Base-by-base conservation (phyloP, 768 basidiomycete genomes). In the Lentinula boryana region DNA sequence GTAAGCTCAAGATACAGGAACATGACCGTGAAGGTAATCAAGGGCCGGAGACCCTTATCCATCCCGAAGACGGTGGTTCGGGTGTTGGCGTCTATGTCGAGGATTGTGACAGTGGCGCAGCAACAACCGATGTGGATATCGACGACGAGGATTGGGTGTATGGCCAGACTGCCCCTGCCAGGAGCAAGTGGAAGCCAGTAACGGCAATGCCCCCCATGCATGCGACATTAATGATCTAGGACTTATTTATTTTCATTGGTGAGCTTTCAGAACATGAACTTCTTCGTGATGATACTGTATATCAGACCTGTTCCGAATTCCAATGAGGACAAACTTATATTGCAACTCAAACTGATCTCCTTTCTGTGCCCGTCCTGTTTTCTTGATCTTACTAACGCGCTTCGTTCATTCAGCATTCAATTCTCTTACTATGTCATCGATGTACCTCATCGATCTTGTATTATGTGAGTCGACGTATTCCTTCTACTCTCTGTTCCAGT, bases 51-150 rank as follows among this genome's bases (percentile, higher is more conserved):
- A 78, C 89, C 32, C 73, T 92, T 13, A 69, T 92, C 8, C 83
- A 89, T 52, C 86, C 89, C 0, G 76, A 81, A 44, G 88, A 91
- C 2, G 55, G 55, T 1, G 86, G 82, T 27, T 78, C 82, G 8
- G 90, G 90, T 1, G 88, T 93, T 21, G 84, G 86, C 1, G 86
- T 93, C 23, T 92, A 85, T 63, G 88, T 93, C 23, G 87, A 93
- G 66, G 85, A 91, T 64, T 88, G 82, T 61, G 88, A 86, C 66
- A 72, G 69, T 13, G 72, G 65, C 4, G 74, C 69, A 4, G 67
- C 68, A 12, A 71, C 66, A 7, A 68, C 70, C 1, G 82, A 81
- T 21, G 77, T 80, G 66, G 68, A 69, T 6, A 78, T 80, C 13
- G 50, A 50, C 0, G 81, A 81, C 5, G 75, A 76, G 4, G 81